These are phyloP conservation scores for Sporisorium reilianum DNA, from an alignment of 1,284 basidiomycete species.

Conservation along the genomic window DNA sequence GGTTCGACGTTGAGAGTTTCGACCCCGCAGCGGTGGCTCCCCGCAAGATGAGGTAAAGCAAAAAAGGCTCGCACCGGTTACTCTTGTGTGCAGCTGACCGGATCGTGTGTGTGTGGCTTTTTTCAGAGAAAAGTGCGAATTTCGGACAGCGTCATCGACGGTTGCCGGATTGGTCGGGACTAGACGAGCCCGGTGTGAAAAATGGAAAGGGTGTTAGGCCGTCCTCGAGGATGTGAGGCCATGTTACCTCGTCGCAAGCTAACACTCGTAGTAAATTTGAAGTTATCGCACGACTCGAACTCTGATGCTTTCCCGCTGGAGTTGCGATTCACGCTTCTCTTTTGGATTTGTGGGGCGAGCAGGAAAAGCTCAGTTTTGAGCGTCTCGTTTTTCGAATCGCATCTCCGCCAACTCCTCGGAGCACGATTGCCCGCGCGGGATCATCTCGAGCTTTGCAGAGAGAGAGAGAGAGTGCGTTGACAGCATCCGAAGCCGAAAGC, in stretches of 20 bases:
- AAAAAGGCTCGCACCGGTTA: conserved; percentile 22
- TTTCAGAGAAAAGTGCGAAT: neutral
- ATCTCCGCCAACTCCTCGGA: conserved; percentile 23
- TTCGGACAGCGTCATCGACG: conserved; percentile 23
- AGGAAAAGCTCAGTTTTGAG: conserved; percentile 7
- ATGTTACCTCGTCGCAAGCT: no score
- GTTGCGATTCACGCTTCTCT: no score
- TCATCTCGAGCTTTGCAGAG: neutral
- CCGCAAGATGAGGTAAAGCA: conserved; percentile 25
- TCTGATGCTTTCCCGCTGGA: neutral
- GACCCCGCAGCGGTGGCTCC: no score
- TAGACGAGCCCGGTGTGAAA: conserved; percentile 2
- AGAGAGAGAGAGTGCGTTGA: neutral
- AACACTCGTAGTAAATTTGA: neutral
- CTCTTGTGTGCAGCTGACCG: conserved; percentile 5
- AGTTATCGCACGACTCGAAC: neutral
- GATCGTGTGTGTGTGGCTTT: neutral
- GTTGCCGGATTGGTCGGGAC: conserved; percentile 32
- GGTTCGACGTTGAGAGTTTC: no score
- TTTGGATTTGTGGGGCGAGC: no score
- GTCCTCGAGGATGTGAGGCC: no score
- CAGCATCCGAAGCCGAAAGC: neutral
- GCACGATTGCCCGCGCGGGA: no score
- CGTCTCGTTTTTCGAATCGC: neutral
- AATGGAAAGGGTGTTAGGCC: no score